Percentiles rank a stretch among this genome's conserved stretches.
These are phyloP conservation scores for Candida vartiovaarae DNA, from an alignment of 805 yeast species.

Conservation along the genomic window DNA sequence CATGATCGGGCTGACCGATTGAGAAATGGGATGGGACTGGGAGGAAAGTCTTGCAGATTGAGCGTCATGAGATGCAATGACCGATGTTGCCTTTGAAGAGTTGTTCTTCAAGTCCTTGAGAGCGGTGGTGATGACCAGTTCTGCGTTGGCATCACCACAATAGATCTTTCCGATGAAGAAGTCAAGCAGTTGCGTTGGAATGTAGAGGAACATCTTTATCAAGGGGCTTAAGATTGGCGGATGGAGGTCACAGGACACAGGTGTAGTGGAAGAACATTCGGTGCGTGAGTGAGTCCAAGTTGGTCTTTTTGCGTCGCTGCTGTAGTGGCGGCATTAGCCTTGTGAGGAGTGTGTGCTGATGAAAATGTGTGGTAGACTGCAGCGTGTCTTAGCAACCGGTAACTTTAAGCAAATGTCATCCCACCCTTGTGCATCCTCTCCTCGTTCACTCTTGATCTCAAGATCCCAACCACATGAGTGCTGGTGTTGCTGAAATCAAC, in stretches of 20 bases:
- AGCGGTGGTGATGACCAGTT: slow-evolving; percentile 62
- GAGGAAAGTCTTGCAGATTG: slow-evolving; percentile 73
- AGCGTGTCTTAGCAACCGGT: too few relatives aligned
- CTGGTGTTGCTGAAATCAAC: too few relatives aligned
- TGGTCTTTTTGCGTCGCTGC: slow-evolving; percentile 20
- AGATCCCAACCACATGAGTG: too few relatives aligned
- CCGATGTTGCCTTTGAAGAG: slow-evolving; percentile 46
- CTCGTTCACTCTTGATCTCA: too few relatives aligned
- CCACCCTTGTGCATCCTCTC: too few relatives aligned
- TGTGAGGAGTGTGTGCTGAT: not conserved
- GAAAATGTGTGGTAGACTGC: not conserved
- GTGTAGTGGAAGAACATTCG: slow-evolving; percentile 57
- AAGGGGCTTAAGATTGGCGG: slow-evolving; percentile 54
- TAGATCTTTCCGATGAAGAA: slow-evolving; percentile 73
- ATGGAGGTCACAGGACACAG: slow-evolving; percentile 57
- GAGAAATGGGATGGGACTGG: slow-evolving; percentile 45
- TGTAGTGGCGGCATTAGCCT: not conserved
- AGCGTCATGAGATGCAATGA: slow-evolving; percentile 87
- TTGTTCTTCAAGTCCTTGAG: slow-evolving; percentile 41
- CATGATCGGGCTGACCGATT: slow-evolving; percentile 22
- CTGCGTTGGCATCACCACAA: slow-evolving; percentile 81
- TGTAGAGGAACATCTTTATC: slow-evolving; percentile 61
- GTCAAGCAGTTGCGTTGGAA: slow-evolving; percentile 67
- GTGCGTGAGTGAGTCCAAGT: slow-evolving; percentile 46
- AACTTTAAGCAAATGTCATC: too few relatives aligned